These are phyloP conservation scores for Aspergillus vadensis DNA, from an alignment of 2,329 filamentous ascomycete genomes.

Conservation along the genomic window DNA sequence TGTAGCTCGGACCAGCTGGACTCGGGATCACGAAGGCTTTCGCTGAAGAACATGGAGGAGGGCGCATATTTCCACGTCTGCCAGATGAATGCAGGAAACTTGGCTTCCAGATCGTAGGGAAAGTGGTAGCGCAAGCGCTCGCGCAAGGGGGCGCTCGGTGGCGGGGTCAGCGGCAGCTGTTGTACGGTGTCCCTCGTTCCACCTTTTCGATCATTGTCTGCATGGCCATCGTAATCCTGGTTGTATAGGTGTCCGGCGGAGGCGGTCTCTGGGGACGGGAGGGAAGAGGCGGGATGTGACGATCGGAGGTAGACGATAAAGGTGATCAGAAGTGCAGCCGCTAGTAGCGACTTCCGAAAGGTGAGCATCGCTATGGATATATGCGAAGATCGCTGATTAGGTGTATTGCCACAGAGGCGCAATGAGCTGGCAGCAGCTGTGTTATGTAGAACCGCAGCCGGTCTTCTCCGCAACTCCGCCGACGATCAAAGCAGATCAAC, in stretches of 20 bases:
- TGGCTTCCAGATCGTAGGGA: constrained; percentile 82
- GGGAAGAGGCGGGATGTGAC: constrained; percentile 56
- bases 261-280: constrained; percentile 35
- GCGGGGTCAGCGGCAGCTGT: constrained; percentile 61
- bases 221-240: constrained; percentile 15
- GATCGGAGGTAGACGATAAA: constrained; percentile 70
- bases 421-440: background rate
- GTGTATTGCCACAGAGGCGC: constrained; percentile 1
- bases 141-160: constrained; percentile 71
- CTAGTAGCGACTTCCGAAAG: constrained; percentile 72
- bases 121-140: constrained; percentile 88
- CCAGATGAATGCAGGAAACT: constrained; percentile 98
- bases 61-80: constrained; percentile 96
- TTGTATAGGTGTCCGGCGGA: constrained; percentile 29
- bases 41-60: constrained; percentile 71
- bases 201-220: constrained; percentile 15
- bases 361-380: constrained; percentile 64
- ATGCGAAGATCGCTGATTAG: constrained; percentile 7
- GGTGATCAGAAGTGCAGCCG: constrained; percentile 68
- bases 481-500: constrained; percentile 9
- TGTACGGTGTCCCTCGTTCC: constrained; percentile 22
- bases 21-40: constrained; percentile 77
- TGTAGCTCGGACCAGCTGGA: constrained; percentile 86
- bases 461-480: constrained; percentile 18
- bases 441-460: background rate